Evolutionary conservation across 1,284 basidiomycete species (phyloP).

Genomic region (Ustilago cynodontis): DNA sequence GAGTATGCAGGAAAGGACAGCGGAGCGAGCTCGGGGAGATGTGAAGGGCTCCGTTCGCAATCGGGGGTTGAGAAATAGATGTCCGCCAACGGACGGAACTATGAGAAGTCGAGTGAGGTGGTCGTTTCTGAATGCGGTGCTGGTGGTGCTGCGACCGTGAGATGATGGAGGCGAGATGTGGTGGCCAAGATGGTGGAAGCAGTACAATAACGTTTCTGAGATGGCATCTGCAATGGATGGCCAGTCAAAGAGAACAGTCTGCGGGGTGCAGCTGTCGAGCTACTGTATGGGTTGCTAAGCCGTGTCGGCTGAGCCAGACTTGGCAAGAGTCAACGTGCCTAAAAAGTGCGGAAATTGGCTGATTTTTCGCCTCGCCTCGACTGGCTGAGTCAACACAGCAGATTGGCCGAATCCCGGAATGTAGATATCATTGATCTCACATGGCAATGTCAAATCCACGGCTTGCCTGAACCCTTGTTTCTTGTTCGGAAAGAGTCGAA

Average conservation of each 20-base stretch:
- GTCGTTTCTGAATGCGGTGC: neutral
- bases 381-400: constrained; percentile 8
- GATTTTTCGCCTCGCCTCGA: neutral
- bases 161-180: neutral
- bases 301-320: constrained; percentile 1
- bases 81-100: neutral
- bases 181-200: no score
- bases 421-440: neutral
- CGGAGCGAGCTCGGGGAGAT: neutral
- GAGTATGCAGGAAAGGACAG: neutral
- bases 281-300: neutral
- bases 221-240: no score
- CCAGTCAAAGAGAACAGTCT: neutral
- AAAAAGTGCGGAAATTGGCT: neutral
- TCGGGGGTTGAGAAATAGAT: neutral
- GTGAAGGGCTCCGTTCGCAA: neutral
- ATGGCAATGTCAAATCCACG: neutral
- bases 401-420: neutral
- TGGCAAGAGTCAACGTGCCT: neutral
- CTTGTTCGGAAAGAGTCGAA: constrained; percentile 1
- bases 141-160: neutral
- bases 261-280: constrained; percentile 5
- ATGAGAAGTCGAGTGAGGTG: neutral
- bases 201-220: no score
- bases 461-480: constrained; percentile 1